Evolutionary conservation across 164 flowering plant species (phyloP), one percentile per base, ranked within the genome.

Genomic region (Aristolochia fimbriata): DNA sequence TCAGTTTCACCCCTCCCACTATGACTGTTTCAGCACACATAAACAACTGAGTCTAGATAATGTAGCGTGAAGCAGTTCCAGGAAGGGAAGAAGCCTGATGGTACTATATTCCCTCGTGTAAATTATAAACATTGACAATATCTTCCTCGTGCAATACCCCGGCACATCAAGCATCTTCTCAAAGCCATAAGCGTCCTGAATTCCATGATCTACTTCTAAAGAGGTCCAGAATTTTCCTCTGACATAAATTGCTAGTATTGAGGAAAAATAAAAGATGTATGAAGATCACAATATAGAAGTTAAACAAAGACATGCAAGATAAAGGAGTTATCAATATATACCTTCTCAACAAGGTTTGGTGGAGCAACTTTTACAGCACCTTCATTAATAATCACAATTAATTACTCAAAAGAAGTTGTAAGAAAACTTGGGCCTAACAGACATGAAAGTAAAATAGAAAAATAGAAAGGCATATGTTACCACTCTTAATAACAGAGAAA

Each of bases 401-500:
- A 20, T 20, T 9, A n/a, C 9, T 2, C 15, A 4, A 56, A 60
- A 41, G 21, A 31, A 45, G 21, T 9, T 64, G 47, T 22, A 65
- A 47, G 17, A 47, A n/a, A 41, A 30, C n/a, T 6, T n/a, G 21
- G 7, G 50, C 33, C 53, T 41, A 55, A 22, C 14, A 12, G 22
- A 17, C n/a, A 53, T 22, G 43, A 58, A 45, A 27, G 6, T 22
- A 6, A n/a, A 19, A 2, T 16, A 15, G n/a, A 45, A 27, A 62
- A 58, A 54, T 37, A 10, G 17, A 50, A 51, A 19, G 24, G 20
- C 25, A 16, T 46, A 5, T 5, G 17, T 23, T 61, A 74, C 73
- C 60, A 64, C 59, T 33, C 61, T 67, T 64, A 14, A 19, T 68
- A 12, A 14, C 20, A 55, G 79, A 65, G 53, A 85, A 17, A 46